Evolutionary conservation across 495 filamentous ascomycete species (phyloP).

Genomic region (Sphaerosporella brunnea): DNA sequence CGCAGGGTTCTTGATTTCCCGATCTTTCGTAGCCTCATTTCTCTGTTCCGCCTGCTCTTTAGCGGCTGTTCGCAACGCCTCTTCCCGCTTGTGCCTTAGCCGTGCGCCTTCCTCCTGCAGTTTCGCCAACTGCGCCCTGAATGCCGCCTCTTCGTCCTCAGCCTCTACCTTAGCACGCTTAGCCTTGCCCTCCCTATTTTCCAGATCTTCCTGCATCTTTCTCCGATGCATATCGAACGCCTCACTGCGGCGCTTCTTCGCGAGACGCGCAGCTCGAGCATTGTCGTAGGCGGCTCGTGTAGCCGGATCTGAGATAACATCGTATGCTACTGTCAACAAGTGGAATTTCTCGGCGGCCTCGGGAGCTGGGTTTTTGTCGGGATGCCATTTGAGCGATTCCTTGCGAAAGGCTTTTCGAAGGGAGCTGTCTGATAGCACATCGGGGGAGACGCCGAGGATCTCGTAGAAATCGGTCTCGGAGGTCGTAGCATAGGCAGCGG

Average conservation of each 20-base stretch:
- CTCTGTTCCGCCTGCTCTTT: constrained; percentile 10
- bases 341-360: constrained; percentile 45
- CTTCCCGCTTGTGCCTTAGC: constrained; percentile 24
- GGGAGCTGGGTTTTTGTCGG: constrained; percentile 42
- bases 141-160: constrained; percentile 35
- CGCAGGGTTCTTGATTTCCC: neutral
- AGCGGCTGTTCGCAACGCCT: constrained; percentile 16
- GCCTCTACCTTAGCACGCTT: constrained; percentile 27
- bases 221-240: constrained; percentile 47
- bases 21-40: neutral
- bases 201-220: constrained; percentile 54
- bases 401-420: constrained; percentile 79
- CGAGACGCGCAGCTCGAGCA: constrained; percentile 42
- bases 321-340: constrained; percentile 51
- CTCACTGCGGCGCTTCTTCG: constrained; percentile 45
- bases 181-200: constrained; percentile 38
- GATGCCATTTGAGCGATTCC: constrained; percentile 80
- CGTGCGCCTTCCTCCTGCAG: constrained; percentile 29
- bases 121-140: constrained; percentile 27
- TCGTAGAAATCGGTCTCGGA: constrained; percentile 69
- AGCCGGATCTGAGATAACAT: constrained; percentile 47
- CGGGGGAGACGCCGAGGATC: constrained; percentile 47
- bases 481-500: constrained; percentile 28
- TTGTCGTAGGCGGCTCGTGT: constrained; percentile 51
- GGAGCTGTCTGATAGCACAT: constrained; percentile 44